Evolutionary conservation across 371 early-diverging fungal genomes (phyloP).

Genomic region (Paraphysoderma sedebokerense): DNA sequence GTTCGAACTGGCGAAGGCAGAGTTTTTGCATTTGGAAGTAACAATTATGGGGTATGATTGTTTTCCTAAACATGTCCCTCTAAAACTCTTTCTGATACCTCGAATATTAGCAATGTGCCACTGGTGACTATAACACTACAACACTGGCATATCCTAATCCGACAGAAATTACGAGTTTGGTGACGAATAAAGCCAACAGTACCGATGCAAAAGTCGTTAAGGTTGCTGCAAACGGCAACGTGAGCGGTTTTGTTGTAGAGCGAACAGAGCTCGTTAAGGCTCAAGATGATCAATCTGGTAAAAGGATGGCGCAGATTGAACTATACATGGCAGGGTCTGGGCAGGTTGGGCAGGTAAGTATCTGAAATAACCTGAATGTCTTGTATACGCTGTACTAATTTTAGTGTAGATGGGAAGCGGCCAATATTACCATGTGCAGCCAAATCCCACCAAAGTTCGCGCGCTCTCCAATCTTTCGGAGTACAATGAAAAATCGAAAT

Average conservation of each 20-base stretch:
- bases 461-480: constrained; percentile 8
- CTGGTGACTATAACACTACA: no score
- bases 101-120: no score
- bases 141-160: no score
- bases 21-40: constrained; percentile 16
- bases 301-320: no score
- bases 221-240: constrained; percentile 17
- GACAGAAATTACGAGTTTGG: constrained; percentile 3
- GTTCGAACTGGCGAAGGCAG: constrained; percentile 12
- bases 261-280: no score
- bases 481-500: constrained; percentile 6
- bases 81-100: not conserved
- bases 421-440: constrained; percentile 8
- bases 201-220: constrained; percentile 1
- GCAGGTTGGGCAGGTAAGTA: no score
- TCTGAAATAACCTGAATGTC: no score
- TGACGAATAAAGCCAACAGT: not conserved
- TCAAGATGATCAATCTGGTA: no score
- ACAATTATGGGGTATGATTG: constrained; percentile 11
- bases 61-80: not conserved
- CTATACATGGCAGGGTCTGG: no score
- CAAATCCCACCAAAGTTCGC: constrained; percentile 5
- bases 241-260: no score
- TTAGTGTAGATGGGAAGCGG: constrained; percentile 18
- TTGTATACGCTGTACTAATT: no score